Evolutionary conservation across 192 early-diverging fungal species (phyloP).

Genomic region (Ambispora gerdemannii): DNA sequence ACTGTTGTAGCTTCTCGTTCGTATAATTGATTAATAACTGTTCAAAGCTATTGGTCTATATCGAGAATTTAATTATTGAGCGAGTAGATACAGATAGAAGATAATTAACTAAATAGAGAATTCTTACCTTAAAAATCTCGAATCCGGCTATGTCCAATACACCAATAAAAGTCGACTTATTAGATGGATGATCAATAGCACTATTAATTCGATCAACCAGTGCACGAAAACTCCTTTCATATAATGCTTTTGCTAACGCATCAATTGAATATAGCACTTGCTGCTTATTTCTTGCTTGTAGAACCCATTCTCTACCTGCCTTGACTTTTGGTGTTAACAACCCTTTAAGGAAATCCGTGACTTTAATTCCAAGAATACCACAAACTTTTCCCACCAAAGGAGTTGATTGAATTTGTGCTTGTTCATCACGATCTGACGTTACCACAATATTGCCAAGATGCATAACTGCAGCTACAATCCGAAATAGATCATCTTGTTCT

Average conservation of each 20-base stretch:
- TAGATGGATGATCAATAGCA: conserved; percentile 61
- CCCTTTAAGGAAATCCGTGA: conserved; percentile 81
- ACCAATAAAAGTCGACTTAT: conserved; percentile 87
- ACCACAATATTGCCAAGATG: conserved; percentile 93
- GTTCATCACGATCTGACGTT: conserved; percentile 75
- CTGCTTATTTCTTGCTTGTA: conserved; percentile 78
- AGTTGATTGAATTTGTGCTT: conserved; percentile 78
- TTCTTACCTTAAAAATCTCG: conserved; percentile 89
- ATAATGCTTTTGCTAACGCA: conserved; percentile 85
- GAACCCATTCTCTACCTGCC: conserved; percentile 95
- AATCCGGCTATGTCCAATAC: conserved; percentile 99
- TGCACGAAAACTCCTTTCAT: conserved; percentile 94
- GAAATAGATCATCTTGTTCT: conserved; percentile 79
- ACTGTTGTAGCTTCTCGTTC: conserved; percentile 97
- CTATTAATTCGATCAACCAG: conserved; percentile 88
- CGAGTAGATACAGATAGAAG: not conserved
- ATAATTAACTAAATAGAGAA: conserved; percentile 14
- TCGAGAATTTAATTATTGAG: not conserved
- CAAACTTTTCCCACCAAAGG: conserved; percentile 83
- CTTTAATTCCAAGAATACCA: conserved; percentile 88
- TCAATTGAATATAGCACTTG: conserved; percentile 89
- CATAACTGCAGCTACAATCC: conserved; percentile 80
- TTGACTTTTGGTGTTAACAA: conserved; percentile 88
- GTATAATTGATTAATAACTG: conserved; percentile 99
- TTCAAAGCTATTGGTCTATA: conserved; percentile 91